Base-by-base conservation (phyloP, 2,329 filamentous ascomycete genomes). In the Parastagonospora avenae region DNA sequence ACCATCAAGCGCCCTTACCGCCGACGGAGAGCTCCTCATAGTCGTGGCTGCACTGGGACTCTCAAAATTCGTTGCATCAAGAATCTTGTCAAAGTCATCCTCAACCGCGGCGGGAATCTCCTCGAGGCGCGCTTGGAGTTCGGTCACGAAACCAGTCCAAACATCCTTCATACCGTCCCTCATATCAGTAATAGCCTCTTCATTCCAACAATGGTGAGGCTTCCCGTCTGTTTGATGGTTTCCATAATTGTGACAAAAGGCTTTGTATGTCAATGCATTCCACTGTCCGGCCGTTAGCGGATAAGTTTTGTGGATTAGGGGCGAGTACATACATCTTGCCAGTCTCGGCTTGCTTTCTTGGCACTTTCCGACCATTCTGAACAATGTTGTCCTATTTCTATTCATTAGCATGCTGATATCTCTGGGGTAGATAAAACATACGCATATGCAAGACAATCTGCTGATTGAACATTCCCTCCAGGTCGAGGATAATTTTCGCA, bases 201-300 rank as follows among this genome's bases (percentile, higher is more conserved):
- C 62, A 43, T 82, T 82, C 79, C 79, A 81, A 48, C 75, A 73
- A n/a, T 54, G 71, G 1, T 30, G 35, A 0, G 70, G 71, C 2
- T 50, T 55, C 0, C 37, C 32, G 0, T 3, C 0, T 0, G 76
- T 78, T 2, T 0, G 45, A 42, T 80, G 53, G 7, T 66, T 54
- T 0, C 79, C 79, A 42, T 68, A 76, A 0, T 79, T 65, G 11
- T 71, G 63, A 42, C 77, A 79, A 48, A 79, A 81, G 0, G 78
- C 77, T 14, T 68, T 48, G 43, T 78, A 80, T 0, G 70, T 59
- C 4, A 16, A 66, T 24, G 75, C 36, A 50, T 42, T 31, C 41
- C 33, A 60, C 56, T 57, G 2, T 51, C 8, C 28, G 56, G 41
- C 39, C n/a, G 35, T 46, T 27, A 48, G 42, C 16, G 24, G 12